Base-by-base conservation (phyloP, 768 basidiomycete genomes). In the Sarcodon aspratus region DNA sequence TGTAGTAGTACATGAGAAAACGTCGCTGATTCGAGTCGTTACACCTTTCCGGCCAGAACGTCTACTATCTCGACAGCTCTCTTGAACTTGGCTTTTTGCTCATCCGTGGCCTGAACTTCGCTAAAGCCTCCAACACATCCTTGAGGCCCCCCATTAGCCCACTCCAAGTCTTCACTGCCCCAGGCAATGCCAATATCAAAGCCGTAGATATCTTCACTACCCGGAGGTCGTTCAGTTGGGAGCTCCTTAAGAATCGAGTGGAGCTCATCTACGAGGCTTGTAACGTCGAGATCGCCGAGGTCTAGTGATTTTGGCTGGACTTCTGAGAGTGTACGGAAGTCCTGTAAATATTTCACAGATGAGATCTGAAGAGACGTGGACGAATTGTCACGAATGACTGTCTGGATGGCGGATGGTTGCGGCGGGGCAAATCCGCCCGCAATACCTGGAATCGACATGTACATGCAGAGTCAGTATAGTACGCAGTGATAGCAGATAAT, bases 401-500 rank as follows among this genome's bases (percentile, higher is more conserved):
- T 69, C 59, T 77, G 68, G 56, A 82, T 64, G 11, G 75, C 77
- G 27, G 64, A 64, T 3, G 82, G 79, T 7, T 69, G 79, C 3
- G 87, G 79, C 0, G 84, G 81, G 10, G 76, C 78, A 58, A 90
- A 85, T 37, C 87, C 87, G 32, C 86, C 86, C 10, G 67, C 62
- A 59, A 88, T 89, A 51, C 87, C 87, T 89, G 57, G 49, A 35
- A n/a, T 33, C 9, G 42, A 33, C 51, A 33, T n/a, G 13, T 31
- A 42, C 17, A 50, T 21, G 9, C 33, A 38, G 9, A 21, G 33
- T 17, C 18, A 32, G 37, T 17, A 33, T 9, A 6, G n/a, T n/a
- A n/a, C n/a, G n/a, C n/a, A n/a, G n/a, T n/a, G n/a, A n/a, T n/a
- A 27, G 13, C 9, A 11, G n/a, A 27, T 27, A 27, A 27, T 27